Percentiles rank a stretch among this genome's conserved stretches.
phyloP scores from a whole-genome alignment of 2,329 filamentous ascomycete genomes.

The Apiospora sp. region DNA sequence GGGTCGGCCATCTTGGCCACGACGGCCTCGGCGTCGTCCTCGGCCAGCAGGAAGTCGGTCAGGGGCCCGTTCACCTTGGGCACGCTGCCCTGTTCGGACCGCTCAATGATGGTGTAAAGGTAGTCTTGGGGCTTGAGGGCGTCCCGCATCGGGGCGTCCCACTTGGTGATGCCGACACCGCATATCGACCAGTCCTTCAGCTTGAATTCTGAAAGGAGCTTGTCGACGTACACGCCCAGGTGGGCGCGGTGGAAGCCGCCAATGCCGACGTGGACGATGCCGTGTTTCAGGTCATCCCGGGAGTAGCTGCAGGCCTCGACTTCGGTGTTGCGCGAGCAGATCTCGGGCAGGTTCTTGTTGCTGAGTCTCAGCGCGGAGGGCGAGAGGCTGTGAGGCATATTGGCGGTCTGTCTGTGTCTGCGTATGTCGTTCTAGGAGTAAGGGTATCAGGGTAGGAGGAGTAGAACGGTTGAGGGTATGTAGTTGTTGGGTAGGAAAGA shows the following conservation, averaged over 20 bases:
- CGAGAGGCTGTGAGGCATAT: slow-evolving; percentile 21
- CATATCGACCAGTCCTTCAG: slow-evolving; percentile 58
- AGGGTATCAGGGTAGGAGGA: not conserved
- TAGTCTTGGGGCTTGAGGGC: slow-evolving; percentile 56
- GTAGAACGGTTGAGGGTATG: too few species aligned
- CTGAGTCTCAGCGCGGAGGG: slow-evolving; percentile 46
- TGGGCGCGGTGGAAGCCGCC: slow-evolving; percentile 64
- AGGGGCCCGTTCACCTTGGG: slow-evolving; percentile 60
- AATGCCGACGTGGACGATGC: slow-evolving; percentile 62
- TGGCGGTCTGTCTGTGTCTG: not conserved
- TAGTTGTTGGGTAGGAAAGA: not conserved
- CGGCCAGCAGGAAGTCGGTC: slow-evolving; percentile 60
- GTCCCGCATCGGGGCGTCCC: slow-evolving; percentile 60
- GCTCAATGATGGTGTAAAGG: slow-evolving; percentile 62
- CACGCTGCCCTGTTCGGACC: slow-evolving; percentile 57
- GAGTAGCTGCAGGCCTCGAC: slow-evolving; percentile 53
- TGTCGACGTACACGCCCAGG: slow-evolving; percentile 59
- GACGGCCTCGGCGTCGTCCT: slow-evolving; percentile 59
- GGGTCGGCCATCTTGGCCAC: slow-evolving; percentile 63
- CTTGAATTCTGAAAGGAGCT: slow-evolving; percentile 55
- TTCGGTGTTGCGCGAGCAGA: slow-evolving; percentile 32
- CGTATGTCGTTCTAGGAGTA: not conserved
- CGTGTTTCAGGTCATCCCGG: slow-evolving; percentile 57
- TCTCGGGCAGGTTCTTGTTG: slow-evolving; percentile 48
- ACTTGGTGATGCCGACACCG: slow-evolving; percentile 59